Evolutionary conservation across 179 eudicot species (phyloP).

Genomic region (Patellifolia procumbens): DNA sequence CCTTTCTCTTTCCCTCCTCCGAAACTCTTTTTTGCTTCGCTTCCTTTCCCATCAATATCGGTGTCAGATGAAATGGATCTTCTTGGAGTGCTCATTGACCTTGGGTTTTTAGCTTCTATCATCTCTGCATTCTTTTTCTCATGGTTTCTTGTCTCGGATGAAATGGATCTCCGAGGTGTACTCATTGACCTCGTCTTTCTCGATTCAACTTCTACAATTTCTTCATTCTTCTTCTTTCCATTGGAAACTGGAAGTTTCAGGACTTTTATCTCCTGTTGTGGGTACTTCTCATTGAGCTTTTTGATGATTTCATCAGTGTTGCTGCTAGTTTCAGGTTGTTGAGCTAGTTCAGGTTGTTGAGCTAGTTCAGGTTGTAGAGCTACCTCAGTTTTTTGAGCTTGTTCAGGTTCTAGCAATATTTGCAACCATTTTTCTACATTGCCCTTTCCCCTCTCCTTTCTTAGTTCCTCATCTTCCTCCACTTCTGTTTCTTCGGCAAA

Average conservation of each 20-base stretch:
- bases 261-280: constrained; percentile 40
- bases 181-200: constrained; percentile 25
- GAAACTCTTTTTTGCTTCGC: constrained; percentile 46
- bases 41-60: constrained; percentile 21
- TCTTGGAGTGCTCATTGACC: constrained; percentile 31
- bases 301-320: constrained; percentile 47
- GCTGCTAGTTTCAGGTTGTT: constrained; percentile 25
- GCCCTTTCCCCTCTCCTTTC: constrained; percentile 77
- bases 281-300: constrained; percentile 49
- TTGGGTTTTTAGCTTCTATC: constrained; percentile 22
- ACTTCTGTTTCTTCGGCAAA: constrained; percentile 33
- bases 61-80: constrained; percentile 34
- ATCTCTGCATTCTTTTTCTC: constrained; percentile 26
- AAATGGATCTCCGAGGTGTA: constrained; percentile 30
- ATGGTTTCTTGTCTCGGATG: neutral
- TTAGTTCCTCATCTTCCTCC: constrained; percentile 67
- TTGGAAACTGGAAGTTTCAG: constrained; percentile 16
- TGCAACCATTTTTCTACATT: constrained; percentile 91
- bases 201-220: constrained; percentile 23
- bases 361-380: constrained; percentile 20
- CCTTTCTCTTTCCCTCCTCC: constrained; percentile 54
- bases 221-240: constrained; percentile 32
- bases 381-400: constrained; percentile 23
- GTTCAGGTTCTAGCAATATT: constrained; percentile 50
- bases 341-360: constrained; percentile 14